These are phyloP conservation scores for Phenoliferia sp. DNA, from an alignment of 1,284 basidiomycete species.

Conservation along the genomic window DNA sequence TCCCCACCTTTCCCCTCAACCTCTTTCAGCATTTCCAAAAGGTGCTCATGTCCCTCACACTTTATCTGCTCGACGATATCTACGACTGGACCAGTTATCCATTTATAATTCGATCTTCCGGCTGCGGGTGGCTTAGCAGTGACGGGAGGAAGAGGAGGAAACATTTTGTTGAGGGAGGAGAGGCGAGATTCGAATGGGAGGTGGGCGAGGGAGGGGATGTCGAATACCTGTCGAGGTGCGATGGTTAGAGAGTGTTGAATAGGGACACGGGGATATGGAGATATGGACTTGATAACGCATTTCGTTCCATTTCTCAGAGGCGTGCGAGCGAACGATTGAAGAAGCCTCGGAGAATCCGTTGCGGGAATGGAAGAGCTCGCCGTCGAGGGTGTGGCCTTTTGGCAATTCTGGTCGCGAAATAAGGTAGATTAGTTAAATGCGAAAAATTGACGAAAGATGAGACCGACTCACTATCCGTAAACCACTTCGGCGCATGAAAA, in stretches of 20 bases:
- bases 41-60: constrained; percentile 51
- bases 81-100: constrained; percentile 41
- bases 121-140: background rate
- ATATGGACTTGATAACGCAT: constrained; percentile 51
- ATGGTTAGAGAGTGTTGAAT: background rate
- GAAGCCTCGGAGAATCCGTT: constrained; percentile 57
- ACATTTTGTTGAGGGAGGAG: constrained; percentile 46
- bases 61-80: constrained; percentile 54
- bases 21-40: constrained; percentile 54
- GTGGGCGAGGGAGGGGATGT: constrained; percentile 54
- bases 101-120: background rate
- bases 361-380: constrained; percentile 55
- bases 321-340: constrained; percentile 50
- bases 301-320: constrained; percentile 51
- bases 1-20: constrained; percentile 58
- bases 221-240: constrained; percentile 56
- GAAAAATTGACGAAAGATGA: background rate
- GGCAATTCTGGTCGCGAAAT: constrained; percentile 50
- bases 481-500: constrained; percentile 57
- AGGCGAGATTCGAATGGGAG: constrained; percentile 57
- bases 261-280: too few species aligned
- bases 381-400: constrained; percentile 51
- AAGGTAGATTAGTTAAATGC: background rate
- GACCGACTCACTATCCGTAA: constrained; percentile 53
- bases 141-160: constrained; percentile 34